These are phyloP conservation scores for Canavalia gladiata DNA, from an alignment of 306 rosid species.

Conservation along the genomic window DNA sequence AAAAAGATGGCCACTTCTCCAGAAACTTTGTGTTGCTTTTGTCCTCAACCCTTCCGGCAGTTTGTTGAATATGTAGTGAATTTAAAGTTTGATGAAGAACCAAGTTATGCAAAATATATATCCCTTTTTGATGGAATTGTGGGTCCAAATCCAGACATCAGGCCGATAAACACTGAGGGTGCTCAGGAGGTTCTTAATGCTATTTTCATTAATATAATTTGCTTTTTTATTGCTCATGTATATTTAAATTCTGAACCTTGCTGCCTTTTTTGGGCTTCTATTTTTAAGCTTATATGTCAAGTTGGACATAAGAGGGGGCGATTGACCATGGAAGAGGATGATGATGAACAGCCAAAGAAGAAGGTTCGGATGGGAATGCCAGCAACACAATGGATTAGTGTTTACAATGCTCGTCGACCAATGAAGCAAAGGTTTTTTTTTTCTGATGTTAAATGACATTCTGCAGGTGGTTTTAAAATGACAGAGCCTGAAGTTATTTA, in stretches of 20 bases:
- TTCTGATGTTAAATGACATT: conserved; percentile 29
- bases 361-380: conserved; percentile 90
- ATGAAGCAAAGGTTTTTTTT: conserved; percentile 93
- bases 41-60: conserved; percentile 83
- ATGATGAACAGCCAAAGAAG: conserved; percentile 89
- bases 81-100: conserved; percentile 93
- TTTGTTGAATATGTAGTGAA: conserved; percentile 92
- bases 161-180: conserved; percentile 95
- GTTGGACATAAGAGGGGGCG: conserved; percentile 91
- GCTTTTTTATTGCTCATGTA: conserved; percentile 6
- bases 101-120: conserved; percentile 87
- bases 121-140: conserved; percentile 91
- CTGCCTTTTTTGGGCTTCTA: conserved; percentile 38
- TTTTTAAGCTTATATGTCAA: conserved; percentile 76
- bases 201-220: neutral
- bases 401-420: conserved; percentile 88
- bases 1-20: conserved; percentile 96
- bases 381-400: conserved; percentile 94
- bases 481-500: neutral
- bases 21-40: conserved; percentile 75
- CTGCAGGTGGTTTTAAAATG: conserved; percentile 15
- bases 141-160: conserved; percentile 82
- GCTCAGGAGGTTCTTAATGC: conserved; percentile 80
- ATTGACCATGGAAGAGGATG: conserved; percentile 78
- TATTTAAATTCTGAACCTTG: conserved; percentile 39